Evolutionary conservation across 805 yeast genomes (phyloP).

Genomic region (Candida arabinofermentans): DNA sequence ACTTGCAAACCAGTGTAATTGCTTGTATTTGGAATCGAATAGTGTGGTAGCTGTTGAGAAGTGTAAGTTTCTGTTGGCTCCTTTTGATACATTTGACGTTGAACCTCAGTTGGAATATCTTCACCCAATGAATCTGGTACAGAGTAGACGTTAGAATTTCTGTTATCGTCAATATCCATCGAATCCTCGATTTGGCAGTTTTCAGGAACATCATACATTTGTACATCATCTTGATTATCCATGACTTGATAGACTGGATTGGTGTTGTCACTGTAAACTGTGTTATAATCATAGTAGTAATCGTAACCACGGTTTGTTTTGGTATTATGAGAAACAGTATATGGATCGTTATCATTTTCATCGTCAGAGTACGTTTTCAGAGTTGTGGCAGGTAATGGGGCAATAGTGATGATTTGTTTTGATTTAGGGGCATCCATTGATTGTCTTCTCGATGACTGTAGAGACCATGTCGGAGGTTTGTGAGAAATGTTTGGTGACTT

Average conservation of each 20-base stretch:
- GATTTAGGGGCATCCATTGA: constrained; percentile 5
- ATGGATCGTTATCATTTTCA: constrained; percentile 54
- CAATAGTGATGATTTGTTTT: constrained; percentile 52
- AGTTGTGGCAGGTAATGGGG: constrained; percentile 80
- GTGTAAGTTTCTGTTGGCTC: background rate
- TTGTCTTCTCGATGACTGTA: constrained; percentile 8
- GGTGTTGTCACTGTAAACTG: constrained; percentile 59
- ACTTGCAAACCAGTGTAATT: constrained; percentile 1
- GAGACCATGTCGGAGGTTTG: constrained; percentile 22
- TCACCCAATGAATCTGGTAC: constrained; percentile 1
- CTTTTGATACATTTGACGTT: background rate
- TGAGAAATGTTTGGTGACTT: constrained; percentile 23
- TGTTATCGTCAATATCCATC: constrained; percentile 21
- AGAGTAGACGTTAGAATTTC: background rate
- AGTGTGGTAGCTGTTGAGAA: background rate
- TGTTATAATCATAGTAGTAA: constrained; percentile 74
- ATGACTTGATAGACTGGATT: constrained; percentile 34
- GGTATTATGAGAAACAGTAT: constrained; percentile 69
- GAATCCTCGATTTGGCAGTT: constrained; percentile 34
- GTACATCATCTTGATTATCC: constrained; percentile 22
- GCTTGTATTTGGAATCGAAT: background rate
- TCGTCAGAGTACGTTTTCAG: constrained; percentile 69
- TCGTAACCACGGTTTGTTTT: constrained; percentile 72
- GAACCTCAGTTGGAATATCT: constrained; percentile 2
- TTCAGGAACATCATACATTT: constrained; percentile 38